A percentile compares a stretch with the other conserved stretches of the same genome.
Conservation (phyloP, 768 basidiomycete genomes). For the Leccinum incarnatum region DNA sequence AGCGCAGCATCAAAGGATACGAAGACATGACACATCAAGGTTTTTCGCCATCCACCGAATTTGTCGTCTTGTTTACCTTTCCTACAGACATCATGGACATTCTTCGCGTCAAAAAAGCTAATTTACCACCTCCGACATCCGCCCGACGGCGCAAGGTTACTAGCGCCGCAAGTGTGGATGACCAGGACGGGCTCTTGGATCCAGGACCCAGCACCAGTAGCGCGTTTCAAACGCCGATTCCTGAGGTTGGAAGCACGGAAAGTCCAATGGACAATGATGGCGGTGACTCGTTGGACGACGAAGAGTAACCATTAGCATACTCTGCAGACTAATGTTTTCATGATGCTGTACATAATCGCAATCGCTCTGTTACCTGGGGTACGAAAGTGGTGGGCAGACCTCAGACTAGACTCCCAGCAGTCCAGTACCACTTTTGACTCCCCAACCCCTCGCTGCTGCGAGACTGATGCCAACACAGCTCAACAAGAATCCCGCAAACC, state of each 20-base stretch:
- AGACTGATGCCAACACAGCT: conserved; percentile 81
- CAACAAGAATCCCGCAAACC: conserved; percentile 79
- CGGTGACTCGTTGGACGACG: conserved; percentile 19
- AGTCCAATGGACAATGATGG: conserved; percentile 13
- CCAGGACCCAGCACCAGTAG: conserved; percentile 15
- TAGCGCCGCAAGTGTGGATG: conserved; percentile 49
- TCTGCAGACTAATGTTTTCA: not conserved
- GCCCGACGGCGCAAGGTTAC: conserved; percentile 49
- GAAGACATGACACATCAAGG: conserved; percentile 82
- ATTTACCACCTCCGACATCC: conserved; percentile 41
- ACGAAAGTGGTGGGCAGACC: not conserved
- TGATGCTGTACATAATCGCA: not conserved
- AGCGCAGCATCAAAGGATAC: conserved; percentile 68
- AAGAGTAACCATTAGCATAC: conserved; percentile 10
- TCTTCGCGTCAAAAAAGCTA: conserved; percentile 68
- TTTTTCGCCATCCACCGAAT: conserved; percentile 28
- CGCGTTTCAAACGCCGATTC: conserved; percentile 26
- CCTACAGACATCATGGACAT: conserved; percentile 77
- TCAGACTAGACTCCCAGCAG: conserved; percentile 62
- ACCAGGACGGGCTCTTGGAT: conserved; percentile 34
- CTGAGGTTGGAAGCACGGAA: conserved; percentile 15
- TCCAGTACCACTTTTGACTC: conserved; percentile 62
- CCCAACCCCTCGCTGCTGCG: conserved; percentile 67
- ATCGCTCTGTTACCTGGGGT: not conserved
- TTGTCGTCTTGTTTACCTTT: conserved; percentile 7